Conservation (phyloP, 2,329 filamentous ascomycete genomes). For the Fusarium ambrosium region DNA sequence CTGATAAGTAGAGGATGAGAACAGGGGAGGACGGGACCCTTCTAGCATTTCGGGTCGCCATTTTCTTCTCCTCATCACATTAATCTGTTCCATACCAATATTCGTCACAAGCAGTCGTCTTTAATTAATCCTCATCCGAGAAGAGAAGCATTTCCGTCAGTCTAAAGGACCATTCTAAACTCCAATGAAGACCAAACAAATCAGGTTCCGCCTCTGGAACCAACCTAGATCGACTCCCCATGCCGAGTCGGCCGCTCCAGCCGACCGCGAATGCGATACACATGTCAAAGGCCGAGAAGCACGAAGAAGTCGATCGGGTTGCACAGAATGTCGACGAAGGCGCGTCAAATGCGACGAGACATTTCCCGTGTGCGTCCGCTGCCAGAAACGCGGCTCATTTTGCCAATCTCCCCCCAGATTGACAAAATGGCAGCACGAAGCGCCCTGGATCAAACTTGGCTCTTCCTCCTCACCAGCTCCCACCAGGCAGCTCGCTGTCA, state of each 20-base stretch:
- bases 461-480: background rate
- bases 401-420: background rate
- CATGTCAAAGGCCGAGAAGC: background rate
- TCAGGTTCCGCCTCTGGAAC: background rate
- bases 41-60: background rate
- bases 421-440: constrained; percentile 3
- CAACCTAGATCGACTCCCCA: background rate
- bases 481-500: background rate
- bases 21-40: background rate
- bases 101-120: background rate
- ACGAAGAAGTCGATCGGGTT: background rate
- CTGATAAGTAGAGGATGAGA: background rate
- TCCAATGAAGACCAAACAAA: background rate
- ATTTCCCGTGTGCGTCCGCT: constrained; percentile 3
- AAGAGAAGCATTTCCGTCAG: background rate
- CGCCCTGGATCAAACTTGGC: background rate
- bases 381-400: background rate
- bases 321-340: background rate
- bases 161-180: background rate
- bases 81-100: background rate
- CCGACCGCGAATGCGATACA: background rate
- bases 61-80: background rate
- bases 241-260: background rate
- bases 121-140: background rate
- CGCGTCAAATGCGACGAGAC: constrained; percentile 11